Conservation (phyloP, 106 monocot species). For the Cymbidium sinense region DNA sequence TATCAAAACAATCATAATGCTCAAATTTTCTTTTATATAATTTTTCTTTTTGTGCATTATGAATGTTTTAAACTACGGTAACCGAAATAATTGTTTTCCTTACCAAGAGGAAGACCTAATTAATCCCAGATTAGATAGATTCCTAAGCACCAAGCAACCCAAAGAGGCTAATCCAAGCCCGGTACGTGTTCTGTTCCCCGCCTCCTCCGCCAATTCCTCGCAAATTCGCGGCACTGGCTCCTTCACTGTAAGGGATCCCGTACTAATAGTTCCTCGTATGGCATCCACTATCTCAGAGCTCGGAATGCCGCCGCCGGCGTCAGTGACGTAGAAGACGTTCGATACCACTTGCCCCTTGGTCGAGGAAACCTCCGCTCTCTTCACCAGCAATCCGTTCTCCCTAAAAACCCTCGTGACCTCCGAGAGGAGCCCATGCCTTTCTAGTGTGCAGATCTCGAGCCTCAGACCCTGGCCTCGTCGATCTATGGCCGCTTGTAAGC, state of each 20-base stretch:
- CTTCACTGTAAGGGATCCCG: slow-evolving; percentile 4
- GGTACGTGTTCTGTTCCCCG: neutral
- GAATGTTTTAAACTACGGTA: neutral
- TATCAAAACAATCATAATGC: neutral
- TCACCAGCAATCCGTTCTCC: slow-evolving; percentile 33
- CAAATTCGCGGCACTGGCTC: neutral
- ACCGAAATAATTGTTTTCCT: neutral
- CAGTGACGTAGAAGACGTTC: slow-evolving; percentile 30
- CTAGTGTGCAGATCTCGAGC: slow-evolving; percentile 18
- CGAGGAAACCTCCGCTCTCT: slow-evolving; percentile 27
- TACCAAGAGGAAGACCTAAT: slow-evolving; percentile 9
- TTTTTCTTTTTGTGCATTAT: slow-evolving; percentile 1
- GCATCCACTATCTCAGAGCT: slow-evolving; percentile 10
- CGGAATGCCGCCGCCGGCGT: slow-evolving; percentile 12
- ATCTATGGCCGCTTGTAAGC: slow-evolving; percentile 29
- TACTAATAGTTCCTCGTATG: slow-evolving; percentile 13
- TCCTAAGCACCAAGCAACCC: slow-evolving; percentile 12
- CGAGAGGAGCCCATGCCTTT: slow-evolving; percentile 18
- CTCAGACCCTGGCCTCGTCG: slow-evolving; percentile 24
- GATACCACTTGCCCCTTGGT: slow-evolving; percentile 8
- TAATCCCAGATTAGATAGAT: slow-evolving; percentile 15
- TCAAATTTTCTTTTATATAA: neutral
- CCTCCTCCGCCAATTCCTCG: neutral
- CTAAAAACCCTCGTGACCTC: slow-evolving; percentile 30
- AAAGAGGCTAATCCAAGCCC: neutral